Conservation (phyloP, 2,329 filamentous ascomycete genomes). For the Penicillium sp. region DNA sequence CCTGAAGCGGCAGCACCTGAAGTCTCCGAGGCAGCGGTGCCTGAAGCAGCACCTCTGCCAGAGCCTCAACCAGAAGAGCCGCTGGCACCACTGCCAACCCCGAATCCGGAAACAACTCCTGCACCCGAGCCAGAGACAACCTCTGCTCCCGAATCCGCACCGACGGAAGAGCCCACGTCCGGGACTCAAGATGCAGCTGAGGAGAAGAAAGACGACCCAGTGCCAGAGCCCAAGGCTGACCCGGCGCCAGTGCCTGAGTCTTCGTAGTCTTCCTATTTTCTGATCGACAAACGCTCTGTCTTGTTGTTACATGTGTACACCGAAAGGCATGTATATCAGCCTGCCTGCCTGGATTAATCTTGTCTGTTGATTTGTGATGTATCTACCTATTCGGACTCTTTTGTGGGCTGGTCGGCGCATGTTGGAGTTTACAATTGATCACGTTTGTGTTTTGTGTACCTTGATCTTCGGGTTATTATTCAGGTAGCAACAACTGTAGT, state of each 20-base stretch:
- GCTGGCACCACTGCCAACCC: not conserved
- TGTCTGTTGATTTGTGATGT: slow-evolving; percentile 5
- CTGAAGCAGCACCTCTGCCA: not conserved
- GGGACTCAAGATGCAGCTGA: not conserved
- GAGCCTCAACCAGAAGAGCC: slow-evolving; percentile 3
- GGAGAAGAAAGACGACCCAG: slow-evolving; percentile 11
- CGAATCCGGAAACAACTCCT: not conserved
- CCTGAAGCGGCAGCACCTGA: not conserved
- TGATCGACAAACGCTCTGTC: not conserved
- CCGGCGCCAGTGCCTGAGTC: slow-evolving; percentile 3
- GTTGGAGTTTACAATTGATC: slow-evolving; percentile 1
- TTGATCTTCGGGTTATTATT: not conserved
- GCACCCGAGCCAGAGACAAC: not conserved
- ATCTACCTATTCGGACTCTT: slow-evolving; percentile 7
- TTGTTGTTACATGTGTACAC: slow-evolving; percentile 1
- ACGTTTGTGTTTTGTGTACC: not conserved
- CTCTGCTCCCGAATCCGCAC: not conserved
- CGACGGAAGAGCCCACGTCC: not conserved
- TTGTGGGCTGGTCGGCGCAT: slow-evolving; percentile 5
- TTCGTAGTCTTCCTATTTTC: not conserved
- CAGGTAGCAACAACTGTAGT: too few species aligned
- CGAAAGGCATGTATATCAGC: not conserved
- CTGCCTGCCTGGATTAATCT: not conserved
- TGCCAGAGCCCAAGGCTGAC: slow-evolving; percentile 1
- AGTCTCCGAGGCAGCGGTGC: not conserved